phyloP scores from a whole-genome alignment of 352 stramenopile genomes.

The Hyaloperonospora brassicae region DNA sequence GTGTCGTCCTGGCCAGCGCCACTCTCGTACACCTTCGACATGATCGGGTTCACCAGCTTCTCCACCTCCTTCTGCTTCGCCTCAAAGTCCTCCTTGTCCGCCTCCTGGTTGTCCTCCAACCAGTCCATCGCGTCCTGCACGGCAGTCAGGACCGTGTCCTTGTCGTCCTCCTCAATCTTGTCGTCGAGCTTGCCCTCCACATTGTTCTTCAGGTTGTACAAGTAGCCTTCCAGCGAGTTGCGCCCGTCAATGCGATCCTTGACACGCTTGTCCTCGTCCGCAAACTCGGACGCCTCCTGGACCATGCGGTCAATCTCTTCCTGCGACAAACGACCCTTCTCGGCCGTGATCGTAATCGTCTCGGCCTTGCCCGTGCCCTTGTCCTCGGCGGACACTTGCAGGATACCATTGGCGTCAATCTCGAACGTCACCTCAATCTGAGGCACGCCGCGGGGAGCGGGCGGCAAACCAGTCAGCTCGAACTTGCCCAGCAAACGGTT shows the following conservation, averaged over 20 bases:
- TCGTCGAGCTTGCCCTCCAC: constrained; percentile 92
- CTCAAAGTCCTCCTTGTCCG: constrained; percentile 96
- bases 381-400: constrained; percentile 96
- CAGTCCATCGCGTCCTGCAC: constrained; percentile 98
- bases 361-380: constrained; percentile 97
- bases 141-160: constrained; percentile 80
- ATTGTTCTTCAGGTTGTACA: constrained; percentile 94
- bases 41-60: constrained; percentile 97
- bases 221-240: constrained; percentile 96
- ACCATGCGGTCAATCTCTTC: constrained; percentile 99
- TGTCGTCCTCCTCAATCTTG: constrained; percentile 95
- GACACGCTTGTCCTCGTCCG: constrained; percentile 97
- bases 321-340: constrained; percentile 97
- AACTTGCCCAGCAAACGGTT: constrained; percentile 99
- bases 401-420: constrained; percentile 94
- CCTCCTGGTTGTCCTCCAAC: constrained; percentile 98
- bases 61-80: constrained; percentile 99
- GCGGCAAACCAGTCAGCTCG: constrained; percentile 96
- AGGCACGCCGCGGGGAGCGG: constrained; percentile 94
- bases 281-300: constrained; percentile 95
- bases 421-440: constrained; percentile 99
- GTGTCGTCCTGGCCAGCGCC: constrained; percentile 38
- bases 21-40: constrained; percentile 95
- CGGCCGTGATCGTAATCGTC: constrained; percentile 98
- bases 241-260: constrained; percentile 95